Base-by-base conservation (phyloP, 352 stramenopile species). In the Blastocystis sp. region DNA sequence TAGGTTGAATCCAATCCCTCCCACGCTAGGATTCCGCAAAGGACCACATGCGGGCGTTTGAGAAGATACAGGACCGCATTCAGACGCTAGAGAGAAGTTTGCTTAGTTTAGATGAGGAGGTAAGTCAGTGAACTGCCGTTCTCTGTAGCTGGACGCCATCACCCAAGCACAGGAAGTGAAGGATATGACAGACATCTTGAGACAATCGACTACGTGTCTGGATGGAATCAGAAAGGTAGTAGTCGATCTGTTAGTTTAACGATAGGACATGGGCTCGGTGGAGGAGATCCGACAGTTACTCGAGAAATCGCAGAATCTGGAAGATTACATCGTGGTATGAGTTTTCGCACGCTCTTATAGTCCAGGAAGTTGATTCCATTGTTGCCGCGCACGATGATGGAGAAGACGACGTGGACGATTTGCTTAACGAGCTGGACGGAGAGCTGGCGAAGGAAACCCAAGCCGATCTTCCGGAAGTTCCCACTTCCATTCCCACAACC, bases 51-150 rank as follows among this genome's bases (percentile, higher is more conserved):
- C 56, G 34, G 1, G 18, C 42, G n/a, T 36, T 56, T 59, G 29
- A 78, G 40, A 56, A 24, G 21, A 46, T 27, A 61, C 34, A 78
- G 38, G 67, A 78, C 4, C 18, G 34, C 7, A 59, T 78, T 44
- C 4, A 4, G 6, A 56, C 42, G 0, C 32, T 78, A 57, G 27
- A 48, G 27, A 78, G 57, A 38, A 59, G 21, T 36, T 40, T 78
- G n/a, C 56, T 78, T 32, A 46, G 7, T 24, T 27, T 78, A 16
- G 67, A 78, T 78, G 34, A 78, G 11, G 34, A 78, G 57, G 67
- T 78, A 34, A 14, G n/a, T 38, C 32, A 21, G 56, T 61, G 21
- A 11, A 24, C 11, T n/a, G 4, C 29, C 24, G 7, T 78, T 38
- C 6, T 24, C 24, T 27, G 67, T 59, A 78, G 67, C 40, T 78